A percentile compares a stretch with the other conserved stretches of the same genome.
Evolutionary conservation across 495 filamentous ascomycete species (phyloP).

Genomic region (Penicillium waksmanii): DNA sequence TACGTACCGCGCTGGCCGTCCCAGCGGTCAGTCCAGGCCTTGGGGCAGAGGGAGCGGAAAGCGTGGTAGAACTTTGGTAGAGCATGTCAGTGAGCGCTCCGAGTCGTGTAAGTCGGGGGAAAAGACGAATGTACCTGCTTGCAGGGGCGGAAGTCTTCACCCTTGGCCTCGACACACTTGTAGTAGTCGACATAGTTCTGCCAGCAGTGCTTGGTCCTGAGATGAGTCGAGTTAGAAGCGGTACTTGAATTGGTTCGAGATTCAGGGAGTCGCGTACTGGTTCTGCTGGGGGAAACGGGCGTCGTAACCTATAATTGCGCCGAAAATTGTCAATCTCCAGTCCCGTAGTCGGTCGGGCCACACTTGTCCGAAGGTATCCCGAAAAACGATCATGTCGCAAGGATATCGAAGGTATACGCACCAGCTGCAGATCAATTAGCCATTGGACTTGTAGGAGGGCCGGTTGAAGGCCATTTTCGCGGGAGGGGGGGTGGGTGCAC

Average conservation of each 20-base stretch:
- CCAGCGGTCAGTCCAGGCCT: slow-evolving; percentile 92
- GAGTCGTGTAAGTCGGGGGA: not conserved
- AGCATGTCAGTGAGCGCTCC: slow-evolving; percentile 6
- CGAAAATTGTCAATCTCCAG: slow-evolving; percentile 37
- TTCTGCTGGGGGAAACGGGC: slow-evolving; percentile 99
- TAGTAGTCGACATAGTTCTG: slow-evolving; percentile 99
- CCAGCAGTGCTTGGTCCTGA: slow-evolving; percentile 86
- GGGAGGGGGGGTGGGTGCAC: slow-evolving; percentile 40
- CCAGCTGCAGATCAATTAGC: slow-evolving; percentile 52
- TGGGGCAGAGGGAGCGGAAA: slow-evolving; percentile 96
- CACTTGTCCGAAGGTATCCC: slow-evolving; percentile 8
- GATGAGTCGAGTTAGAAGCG: slow-evolving; percentile 13
- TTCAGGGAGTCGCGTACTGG: slow-evolving; percentile 59
- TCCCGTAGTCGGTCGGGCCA: slow-evolving; percentile 24
- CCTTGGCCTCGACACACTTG: slow-evolving; percentile 98
- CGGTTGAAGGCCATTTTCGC: slow-evolving; percentile 27
- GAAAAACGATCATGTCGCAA: slow-evolving; percentile 16
- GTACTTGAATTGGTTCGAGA: not conserved
- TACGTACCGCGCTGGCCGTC: slow-evolving; percentile 92
- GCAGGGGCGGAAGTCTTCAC: slow-evolving; percentile 98
- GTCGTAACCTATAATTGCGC: slow-evolving; percentile 76
- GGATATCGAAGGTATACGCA: slow-evolving; percentile 36
- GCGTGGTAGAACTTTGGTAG: slow-evolving; percentile 81
- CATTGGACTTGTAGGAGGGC: slow-evolving; percentile 45
- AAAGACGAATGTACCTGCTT: slow-evolving; percentile 68